Evolutionary conservation across 2,329 filamentous ascomycete species (phyloP).

Genomic region (Zymoseptoria ardabiliae): DNA sequence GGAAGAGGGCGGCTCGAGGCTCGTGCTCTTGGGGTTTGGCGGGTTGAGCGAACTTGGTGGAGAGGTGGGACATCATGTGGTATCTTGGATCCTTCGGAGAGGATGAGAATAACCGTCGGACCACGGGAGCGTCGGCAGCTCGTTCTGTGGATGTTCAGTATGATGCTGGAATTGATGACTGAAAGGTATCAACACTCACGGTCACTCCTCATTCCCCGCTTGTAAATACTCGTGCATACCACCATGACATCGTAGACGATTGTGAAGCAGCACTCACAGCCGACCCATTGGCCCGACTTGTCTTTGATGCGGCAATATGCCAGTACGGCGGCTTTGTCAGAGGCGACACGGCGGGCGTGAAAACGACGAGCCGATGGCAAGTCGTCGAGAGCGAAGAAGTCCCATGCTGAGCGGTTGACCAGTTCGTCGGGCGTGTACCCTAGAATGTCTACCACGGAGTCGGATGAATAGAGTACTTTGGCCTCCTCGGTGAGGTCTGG

Average conservation of each 20-base stretch:
- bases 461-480: conserved; percentile 74
- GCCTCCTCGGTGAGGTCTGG: conserved; percentile 68
- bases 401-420: conserved; percentile 68
- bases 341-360: conserved; percentile 63
- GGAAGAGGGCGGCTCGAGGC: conserved; percentile 72
- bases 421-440: conserved; percentile 73
- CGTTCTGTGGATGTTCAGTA: conserved; percentile 50
- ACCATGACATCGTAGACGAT: conserved; percentile 83
- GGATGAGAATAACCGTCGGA: conserved; percentile 71
- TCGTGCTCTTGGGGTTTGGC: conserved; percentile 56
- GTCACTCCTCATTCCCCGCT: conserved; percentile 59
- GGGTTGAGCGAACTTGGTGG: conserved; percentile 63
- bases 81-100: conserved; percentile 78
- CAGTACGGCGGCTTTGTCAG: conserved; percentile 79
- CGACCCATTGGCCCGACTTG: conserved; percentile 63
- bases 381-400: conserved; percentile 80
- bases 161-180: neutral
- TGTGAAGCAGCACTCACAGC: conserved; percentile 84
- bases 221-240: conserved; percentile 74
- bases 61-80: conserved; percentile 81
- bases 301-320: conserved; percentile 69
- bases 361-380: conserved; percentile 65
- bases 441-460: conserved; percentile 75
- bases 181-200: conserved; percentile 48
- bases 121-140: conserved; percentile 67